A percentile compares a stretch with the other conserved stretches of the same genome.
These are phyloP conservation scores for Aspergillus taichungensis DNA, from an alignment of 495 filamentous ascomycete species.

Conservation along the genomic window DNA sequence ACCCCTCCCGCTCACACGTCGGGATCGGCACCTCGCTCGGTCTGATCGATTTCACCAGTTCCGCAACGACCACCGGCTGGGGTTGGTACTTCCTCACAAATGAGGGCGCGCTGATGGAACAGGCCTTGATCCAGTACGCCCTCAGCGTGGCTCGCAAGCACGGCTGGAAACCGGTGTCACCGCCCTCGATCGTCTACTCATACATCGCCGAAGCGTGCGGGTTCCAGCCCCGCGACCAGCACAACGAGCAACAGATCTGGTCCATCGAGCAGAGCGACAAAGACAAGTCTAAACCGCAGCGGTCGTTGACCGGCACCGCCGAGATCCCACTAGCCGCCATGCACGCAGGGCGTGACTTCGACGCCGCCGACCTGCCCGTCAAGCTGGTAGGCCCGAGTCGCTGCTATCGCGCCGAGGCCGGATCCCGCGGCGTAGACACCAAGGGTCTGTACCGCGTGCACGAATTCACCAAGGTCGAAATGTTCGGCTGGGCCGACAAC, in stretches of 20 bases:
- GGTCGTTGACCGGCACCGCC: constrained; percentile 75
- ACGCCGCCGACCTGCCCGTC: constrained; percentile 55
- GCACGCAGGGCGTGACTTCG: constrained; percentile 64
- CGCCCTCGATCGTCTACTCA: constrained; percentile 84
- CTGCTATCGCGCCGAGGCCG: constrained; percentile 91
- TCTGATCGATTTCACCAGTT: constrained; percentile 76
- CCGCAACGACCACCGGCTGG: constrained; percentile 77
- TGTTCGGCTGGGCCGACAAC: constrained; percentile 73
- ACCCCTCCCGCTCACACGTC: constrained; percentile 57
- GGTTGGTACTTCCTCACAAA: constrained; percentile 93
- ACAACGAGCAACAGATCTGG: constrained; percentile 90
- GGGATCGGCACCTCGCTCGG: constrained; percentile 73
- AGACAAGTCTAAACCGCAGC: constrained; percentile 51
- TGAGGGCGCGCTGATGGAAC: constrained; percentile 83
- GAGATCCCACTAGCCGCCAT: constrained; percentile 93
- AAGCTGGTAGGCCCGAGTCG: constrained; percentile 76
- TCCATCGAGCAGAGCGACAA: constrained; percentile 57
- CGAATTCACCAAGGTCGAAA: constrained; percentile 96
- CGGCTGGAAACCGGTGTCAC: constrained; percentile 69
- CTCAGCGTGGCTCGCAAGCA: constrained; percentile 56
- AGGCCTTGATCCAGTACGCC: constrained; percentile 83
- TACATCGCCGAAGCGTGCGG: constrained; percentile 87
- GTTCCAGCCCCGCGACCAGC: constrained; percentile 84
- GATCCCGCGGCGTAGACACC: constrained; percentile 75
- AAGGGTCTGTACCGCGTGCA: constrained; percentile 98